These are phyloP conservation scores for Colletotrichum melonis DNA, from an alignment of 2,329 filamentous ascomycete genomes.

Conservation along the genomic window DNA sequence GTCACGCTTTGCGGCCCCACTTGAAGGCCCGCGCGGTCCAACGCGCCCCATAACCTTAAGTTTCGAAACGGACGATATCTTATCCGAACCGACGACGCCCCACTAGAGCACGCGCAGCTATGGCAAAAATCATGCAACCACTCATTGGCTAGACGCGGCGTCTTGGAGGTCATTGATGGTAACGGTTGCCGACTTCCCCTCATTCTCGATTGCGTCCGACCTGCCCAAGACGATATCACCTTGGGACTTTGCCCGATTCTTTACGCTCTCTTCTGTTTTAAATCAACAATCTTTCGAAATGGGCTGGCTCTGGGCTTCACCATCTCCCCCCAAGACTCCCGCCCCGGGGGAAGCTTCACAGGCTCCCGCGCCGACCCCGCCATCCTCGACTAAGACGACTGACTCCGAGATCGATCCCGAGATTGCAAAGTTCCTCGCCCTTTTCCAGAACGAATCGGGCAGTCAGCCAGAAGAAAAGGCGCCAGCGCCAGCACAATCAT, in stretches of 20 bases:
- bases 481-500: conserved; percentile 36
- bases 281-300: conserved; percentile 50
- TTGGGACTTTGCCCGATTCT: too few species aligned
- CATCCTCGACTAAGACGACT: conserved; percentile 34
- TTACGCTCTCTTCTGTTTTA: not conserved
- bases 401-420: conserved; percentile 56
- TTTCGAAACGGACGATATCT: conserved; percentile 16
- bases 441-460: conserved; percentile 51
- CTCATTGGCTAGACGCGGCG: conserved; percentile 32
- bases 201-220: conserved; percentile 8
- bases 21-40: not conserved
- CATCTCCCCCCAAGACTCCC: conserved; percentile 46
- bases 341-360: conserved; percentile 39
- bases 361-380: conserved; percentile 37
- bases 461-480: conserved; percentile 40
- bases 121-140: conserved; percentile 31
- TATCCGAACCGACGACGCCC: conserved; percentile 22
- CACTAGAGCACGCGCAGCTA: conserved; percentile 14
- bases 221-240: not conserved
- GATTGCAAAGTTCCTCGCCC: conserved; percentile 64
- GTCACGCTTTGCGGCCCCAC: conserved; percentile 26
- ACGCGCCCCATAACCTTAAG: conserved; percentile 3
- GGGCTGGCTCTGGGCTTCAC: conserved; percentile 71
- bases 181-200: conserved; percentile 31
- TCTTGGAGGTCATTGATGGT: conserved; percentile 29